Percentiles rank a stretch among this genome's conserved stretches.
Evolutionary conservation across 768 basidiomycete species (phyloP).

Genomic region (Xerocomus spinulosus): DNA sequence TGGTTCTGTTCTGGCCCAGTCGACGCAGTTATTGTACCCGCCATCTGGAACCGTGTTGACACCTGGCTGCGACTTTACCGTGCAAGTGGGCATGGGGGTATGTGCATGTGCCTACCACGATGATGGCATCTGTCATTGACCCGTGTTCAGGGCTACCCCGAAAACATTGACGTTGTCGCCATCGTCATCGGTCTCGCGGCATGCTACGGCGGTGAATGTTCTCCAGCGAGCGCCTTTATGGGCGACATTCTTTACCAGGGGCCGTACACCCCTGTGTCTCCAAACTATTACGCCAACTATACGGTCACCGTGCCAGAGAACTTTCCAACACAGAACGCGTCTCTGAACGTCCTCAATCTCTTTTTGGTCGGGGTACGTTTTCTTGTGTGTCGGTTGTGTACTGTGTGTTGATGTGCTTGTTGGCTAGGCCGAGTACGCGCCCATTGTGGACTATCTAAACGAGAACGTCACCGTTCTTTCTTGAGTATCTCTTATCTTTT

Average conservation of each 20-base stretch:
- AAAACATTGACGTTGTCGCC: constrained; percentile 26
- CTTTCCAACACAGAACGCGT: constrained; percentile 28
- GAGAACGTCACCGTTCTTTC: constrained; percentile 14
- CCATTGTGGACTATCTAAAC: constrained; percentile 21
- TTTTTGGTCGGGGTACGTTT: constrained; percentile 39
- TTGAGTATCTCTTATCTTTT: too few relatives aligned
- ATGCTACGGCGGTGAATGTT: constrained; percentile 24
- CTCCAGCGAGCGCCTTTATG: constrained; percentile 19
- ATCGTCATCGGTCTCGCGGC: constrained; percentile 30
- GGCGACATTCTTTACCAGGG: constrained; percentile 35
- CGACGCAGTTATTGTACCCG: constrained; percentile 3
- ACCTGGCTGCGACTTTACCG: constrained; percentile 2
- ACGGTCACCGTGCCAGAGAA: constrained; percentile 27
- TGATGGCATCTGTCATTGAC: neutral
- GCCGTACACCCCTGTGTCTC: constrained; percentile 23
- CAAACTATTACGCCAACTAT: constrained; percentile 28
- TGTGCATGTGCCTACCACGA: neutral
- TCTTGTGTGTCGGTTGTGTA: neutral
- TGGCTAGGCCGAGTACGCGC: constrained; percentile 10
- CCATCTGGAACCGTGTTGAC: constrained; percentile 1
- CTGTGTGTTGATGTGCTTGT: neutral
- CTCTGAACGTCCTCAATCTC: constrained; percentile 35
- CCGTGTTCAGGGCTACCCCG: constrained; percentile 12
- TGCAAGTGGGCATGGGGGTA: constrained; percentile 11
- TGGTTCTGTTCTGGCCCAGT: constrained; percentile 9